Conservation (phyloP, 768 basidiomycete genomes). For the Phylloporus arenicola region DNA sequence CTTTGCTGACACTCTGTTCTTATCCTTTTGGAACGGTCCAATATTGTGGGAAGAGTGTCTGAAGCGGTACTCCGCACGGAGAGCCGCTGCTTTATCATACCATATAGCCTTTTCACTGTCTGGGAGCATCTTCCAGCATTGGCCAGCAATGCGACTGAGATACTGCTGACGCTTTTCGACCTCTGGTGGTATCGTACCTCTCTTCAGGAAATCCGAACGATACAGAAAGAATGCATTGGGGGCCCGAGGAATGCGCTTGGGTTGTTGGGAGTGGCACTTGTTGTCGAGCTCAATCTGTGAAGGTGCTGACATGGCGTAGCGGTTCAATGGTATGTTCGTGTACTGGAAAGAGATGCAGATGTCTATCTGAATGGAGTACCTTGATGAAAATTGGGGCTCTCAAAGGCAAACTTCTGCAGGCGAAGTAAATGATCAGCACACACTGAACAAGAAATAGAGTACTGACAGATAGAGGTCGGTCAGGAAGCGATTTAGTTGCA, state of each 20-base stretch:
- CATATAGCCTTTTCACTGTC: constrained; percentile 33
- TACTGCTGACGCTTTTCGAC: constrained; percentile 52
- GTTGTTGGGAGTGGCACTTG: constrained; percentile 2
- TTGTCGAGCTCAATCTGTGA: constrained; percentile 1
- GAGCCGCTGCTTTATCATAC: constrained; percentile 27
- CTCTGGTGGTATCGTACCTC: constrained; percentile 35
- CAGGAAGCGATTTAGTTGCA: constrained; percentile 3
- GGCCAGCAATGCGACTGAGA: constrained; percentile 47
- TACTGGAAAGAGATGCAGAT: not conserved
- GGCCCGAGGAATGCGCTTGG: constrained; percentile 40
- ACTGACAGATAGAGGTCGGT: constrained; percentile 8
- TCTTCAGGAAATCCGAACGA: constrained; percentile 46
- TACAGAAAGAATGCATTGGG: constrained; percentile 57
- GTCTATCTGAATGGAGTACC: not conserved
- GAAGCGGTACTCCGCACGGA: constrained; percentile 24
- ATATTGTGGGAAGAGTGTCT: constrained; percentile 29
- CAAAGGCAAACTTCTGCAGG: not conserved
- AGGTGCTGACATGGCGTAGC: constrained; percentile 4
- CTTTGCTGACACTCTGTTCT: constrained; percentile 10
- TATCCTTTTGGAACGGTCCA: constrained; percentile 21
- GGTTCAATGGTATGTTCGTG: not conserved
- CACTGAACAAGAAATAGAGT: not conserved
- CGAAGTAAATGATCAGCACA: not conserved
- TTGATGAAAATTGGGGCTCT: not conserved
- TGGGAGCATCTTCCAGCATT: constrained; percentile 46